A percentile compares a stretch with the other conserved stretches of the same genome.
phyloP scores from a whole-genome alignment of 306 rosid genomes.

The Carpinus viminea region DNA sequence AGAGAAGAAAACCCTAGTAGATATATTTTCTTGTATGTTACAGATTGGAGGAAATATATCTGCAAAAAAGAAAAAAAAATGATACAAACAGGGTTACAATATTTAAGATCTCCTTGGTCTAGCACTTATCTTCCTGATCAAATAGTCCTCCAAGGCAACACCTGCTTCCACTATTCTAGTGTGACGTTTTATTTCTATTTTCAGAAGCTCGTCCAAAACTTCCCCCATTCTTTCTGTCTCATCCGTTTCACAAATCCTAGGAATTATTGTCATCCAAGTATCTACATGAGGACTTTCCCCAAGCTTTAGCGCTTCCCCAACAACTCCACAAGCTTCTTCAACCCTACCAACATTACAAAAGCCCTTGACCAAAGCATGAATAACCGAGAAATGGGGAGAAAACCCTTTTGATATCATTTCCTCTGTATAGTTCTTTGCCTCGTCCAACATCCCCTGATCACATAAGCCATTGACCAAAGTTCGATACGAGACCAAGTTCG shows the following conservation, averaged over 20 bases:
- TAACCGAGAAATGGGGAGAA: slow-evolving; percentile 66
- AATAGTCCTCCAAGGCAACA: slow-evolving; percentile 62
- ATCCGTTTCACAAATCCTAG: slow-evolving; percentile 59
- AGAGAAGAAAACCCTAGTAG: too few relatives aligned
- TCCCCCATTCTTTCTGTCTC: slow-evolving; percentile 38
- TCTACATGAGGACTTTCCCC: slow-evolving; percentile 72
- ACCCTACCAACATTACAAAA: slow-evolving; percentile 67
- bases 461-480: slow-evolving; percentile 67
- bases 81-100: neutral
- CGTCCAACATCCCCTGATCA: slow-evolving; percentile 64
- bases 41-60: too few relatives aligned
- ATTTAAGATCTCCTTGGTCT: slow-evolving; percentile 25
- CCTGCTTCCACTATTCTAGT: slow-evolving; percentile 69
- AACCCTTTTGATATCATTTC: slow-evolving; percentile 66
- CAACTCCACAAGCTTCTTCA: slow-evolving; percentile 67
- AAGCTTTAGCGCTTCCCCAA: slow-evolving; percentile 45
- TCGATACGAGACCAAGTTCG: slow-evolving; percentile 74
- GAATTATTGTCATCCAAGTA: slow-evolving; percentile 60
- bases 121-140: slow-evolving; percentile 50
- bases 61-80: too few relatives aligned
- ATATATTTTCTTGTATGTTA: too few relatives aligned
- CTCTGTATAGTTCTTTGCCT: slow-evolving; percentile 53
- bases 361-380: slow-evolving; percentile 64
- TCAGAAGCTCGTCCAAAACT: slow-evolving; percentile 47
- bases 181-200: slow-evolving; percentile 48